These are phyloP conservation scores for Luffa aegyptiaca DNA, from an alignment of 306 rosid genomes.

Conservation along the genomic window DNA sequence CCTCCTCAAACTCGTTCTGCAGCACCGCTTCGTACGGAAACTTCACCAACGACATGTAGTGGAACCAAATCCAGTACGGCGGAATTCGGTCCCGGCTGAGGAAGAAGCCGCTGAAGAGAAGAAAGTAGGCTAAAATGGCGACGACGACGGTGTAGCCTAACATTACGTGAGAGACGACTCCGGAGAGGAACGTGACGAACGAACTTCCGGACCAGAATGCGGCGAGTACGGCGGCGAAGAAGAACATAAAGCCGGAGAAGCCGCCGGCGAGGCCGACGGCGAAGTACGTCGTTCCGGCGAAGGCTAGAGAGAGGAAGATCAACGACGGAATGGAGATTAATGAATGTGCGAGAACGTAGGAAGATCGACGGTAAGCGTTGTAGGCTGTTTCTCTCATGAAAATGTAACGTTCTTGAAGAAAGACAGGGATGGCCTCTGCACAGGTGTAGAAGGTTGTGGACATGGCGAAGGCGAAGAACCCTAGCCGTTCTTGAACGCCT, in stretches of 20 bases:
- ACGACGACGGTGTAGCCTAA: slow-evolving; percentile 80
- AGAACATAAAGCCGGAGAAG: slow-evolving; percentile 40
- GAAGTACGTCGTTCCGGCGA: slow-evolving; percentile 66
- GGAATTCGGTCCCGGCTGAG: slow-evolving; percentile 70
- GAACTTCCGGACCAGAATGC: slow-evolving; percentile 90
- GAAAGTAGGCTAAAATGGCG: slow-evolving; percentile 66
- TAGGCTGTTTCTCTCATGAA: slow-evolving; percentile 93
- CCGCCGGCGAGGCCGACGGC: slow-evolving; percentile 76
- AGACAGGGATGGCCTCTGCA: slow-evolving; percentile 76
- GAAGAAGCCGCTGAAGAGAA: slow-evolving; percentile 87
- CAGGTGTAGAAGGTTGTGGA: slow-evolving; percentile 90
- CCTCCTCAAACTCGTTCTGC: slow-evolving; percentile 55
- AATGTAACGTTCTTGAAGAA: slow-evolving; percentile 93
- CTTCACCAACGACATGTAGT: slow-evolving; percentile 68
- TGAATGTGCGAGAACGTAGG: slow-evolving; percentile 65
- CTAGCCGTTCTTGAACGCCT: slow-evolving; percentile 65
- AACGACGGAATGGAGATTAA: slow-evolving; percentile 62
- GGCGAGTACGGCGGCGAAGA: slow-evolving; percentile 31
- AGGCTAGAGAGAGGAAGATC: slow-evolving; percentile 47
- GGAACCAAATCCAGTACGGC: slow-evolving; percentile 79
- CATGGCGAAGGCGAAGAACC: slow-evolving; percentile 90
- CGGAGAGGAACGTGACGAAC: slow-evolving; percentile 79
- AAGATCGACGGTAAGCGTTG: slow-evolving; percentile 88
- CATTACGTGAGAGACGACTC: slow-evolving; percentile 73
- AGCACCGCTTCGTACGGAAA: slow-evolving; percentile 81